Base-by-base conservation (phyloP, 768 basidiomycete genomes). In the Sarcodon sp. region DNA sequence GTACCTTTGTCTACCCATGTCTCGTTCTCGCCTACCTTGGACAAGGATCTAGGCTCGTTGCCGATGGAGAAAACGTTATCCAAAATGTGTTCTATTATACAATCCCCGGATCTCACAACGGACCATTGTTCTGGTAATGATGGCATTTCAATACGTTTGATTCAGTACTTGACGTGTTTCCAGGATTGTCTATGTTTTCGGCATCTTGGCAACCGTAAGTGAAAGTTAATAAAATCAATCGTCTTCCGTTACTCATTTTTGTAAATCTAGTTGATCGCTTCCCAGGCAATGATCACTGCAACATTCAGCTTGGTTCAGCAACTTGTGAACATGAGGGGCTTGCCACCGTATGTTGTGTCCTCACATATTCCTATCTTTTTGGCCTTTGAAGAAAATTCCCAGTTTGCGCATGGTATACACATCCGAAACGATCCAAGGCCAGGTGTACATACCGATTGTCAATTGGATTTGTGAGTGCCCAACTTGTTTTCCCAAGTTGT, bases 201-300 rank as follows among this genome's bases (percentile, higher is more conserved):
- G 76, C 2, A 67, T 83, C 32, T 65, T 82, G 5, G 79, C 83
- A 0, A 81, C 80, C 6, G 77, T 81, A 53, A 56, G 70, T 59
- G 31, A 4, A 27, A 7, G 6, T 16, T 33, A 13, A n/a, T 15
- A 13, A 34, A 43, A 3, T 10, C 6, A 4, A 16, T 6, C n/a
- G 11, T 16, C 38, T 7, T 45, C 27, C 35, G 16, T 27, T 27
- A 27, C 38, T 46, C 49, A 47, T 47, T 37, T 33, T 16, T 8
- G 3, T 13, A 7, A 27, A 11, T 48, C 9, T 45, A 78, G 76
- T 64, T 78, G 43, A 70, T 79, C 37, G 79, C 78, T 8, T 80
- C 78, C 4, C 77, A 80, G 61, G 77, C 81, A 6, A 70, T 83
- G 70, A 83, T 86, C 55, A 79, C 80, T 0, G 83, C 79, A 0